These are phyloP conservation scores for Diaporthe citriasiana DNA, from an alignment of 2,329 filamentous ascomycete genomes.

Conservation along the genomic window DNA sequence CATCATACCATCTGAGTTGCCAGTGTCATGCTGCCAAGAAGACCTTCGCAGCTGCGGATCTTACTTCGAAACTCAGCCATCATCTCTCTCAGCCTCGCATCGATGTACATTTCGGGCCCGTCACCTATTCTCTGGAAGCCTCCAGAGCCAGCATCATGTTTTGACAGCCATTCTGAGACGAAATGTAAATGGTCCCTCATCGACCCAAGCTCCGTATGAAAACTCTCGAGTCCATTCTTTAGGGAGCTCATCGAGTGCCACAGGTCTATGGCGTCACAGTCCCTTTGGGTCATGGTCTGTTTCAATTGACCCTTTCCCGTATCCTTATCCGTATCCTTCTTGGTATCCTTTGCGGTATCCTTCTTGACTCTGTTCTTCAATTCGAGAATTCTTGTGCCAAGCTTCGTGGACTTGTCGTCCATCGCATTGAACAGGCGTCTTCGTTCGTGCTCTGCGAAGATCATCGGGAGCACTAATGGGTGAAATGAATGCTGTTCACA, in stretches of 20 bases:
- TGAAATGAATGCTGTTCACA: constrained; percentile 39
- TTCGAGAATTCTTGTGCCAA: constrained; percentile 42
- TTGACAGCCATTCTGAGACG: neutral
- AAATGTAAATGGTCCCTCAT: constrained; percentile 36
- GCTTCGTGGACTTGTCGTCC: constrained; percentile 24
- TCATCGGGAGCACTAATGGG: constrained; percentile 45
- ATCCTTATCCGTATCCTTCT: neutral
- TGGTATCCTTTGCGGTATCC: neutral
- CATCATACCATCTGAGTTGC: constrained; percentile 45
- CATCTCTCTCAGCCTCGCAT: constrained; percentile 42
- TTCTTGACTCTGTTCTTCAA: constrained; percentile 41
- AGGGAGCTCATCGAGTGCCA: constrained; percentile 44
- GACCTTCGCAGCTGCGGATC: constrained; percentile 33
- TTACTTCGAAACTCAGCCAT: constrained; percentile 43
- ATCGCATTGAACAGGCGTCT: constrained; percentile 40
- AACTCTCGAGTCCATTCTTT: constrained; percentile 44
- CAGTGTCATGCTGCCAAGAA: constrained; percentile 42
- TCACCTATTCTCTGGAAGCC: neutral
- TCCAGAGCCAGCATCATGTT: neutral
- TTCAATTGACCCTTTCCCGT: neutral
- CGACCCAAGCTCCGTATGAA: constrained; percentile 37
- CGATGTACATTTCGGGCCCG: constrained; percentile 31
- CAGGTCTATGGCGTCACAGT: constrained; percentile 42
- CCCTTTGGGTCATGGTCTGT: constrained; percentile 37
- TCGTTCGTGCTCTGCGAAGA: constrained; percentile 44